These are phyloP conservation scores for Strobilomyces confusus DNA, from an alignment of 768 basidiomycete genomes.

Conservation along the genomic window DNA sequence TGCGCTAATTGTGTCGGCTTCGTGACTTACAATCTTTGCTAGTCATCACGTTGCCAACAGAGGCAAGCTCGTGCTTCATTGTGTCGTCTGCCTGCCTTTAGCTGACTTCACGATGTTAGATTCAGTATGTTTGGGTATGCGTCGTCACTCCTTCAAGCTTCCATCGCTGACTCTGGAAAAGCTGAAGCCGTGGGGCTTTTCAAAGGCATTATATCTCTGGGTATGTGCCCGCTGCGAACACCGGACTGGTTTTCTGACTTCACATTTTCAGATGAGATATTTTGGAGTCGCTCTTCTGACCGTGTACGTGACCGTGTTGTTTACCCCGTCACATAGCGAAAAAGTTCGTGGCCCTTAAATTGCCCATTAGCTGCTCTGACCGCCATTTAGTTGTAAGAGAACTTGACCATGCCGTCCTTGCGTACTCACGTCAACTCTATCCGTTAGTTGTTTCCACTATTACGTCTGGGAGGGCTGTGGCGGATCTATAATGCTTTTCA, in stretches of 20 bases:
- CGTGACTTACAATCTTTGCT: neutral
- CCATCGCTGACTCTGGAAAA: neutral
- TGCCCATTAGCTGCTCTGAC: neutral
- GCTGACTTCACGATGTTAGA: neutral
- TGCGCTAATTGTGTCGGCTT: neutral
- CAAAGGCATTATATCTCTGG: neutral
- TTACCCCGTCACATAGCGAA: neutral
- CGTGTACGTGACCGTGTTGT: neutral
- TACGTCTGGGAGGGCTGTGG: neutral
- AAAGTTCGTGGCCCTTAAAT: neutral
- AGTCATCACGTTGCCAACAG: neutral
- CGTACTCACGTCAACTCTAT: too few relatives aligned
- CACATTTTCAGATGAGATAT: neutral
- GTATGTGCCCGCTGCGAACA: neutral
- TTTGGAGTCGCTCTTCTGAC: neutral
- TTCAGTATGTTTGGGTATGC: neutral
- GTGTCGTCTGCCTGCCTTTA: neutral
- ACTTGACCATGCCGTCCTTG: neutral
- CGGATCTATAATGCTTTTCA: neutral
- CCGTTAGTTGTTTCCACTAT: neutral
- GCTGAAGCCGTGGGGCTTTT: neutral
- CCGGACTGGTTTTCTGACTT: neutral
- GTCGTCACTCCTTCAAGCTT: neutral
- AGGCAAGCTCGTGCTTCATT: neutral
- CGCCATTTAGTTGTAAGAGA: neutral